These are phyloP conservation scores for Helicocarpus griseus DNA, from an alignment of 2,329 filamentous ascomycete genomes.

Conservation along the genomic window DNA sequence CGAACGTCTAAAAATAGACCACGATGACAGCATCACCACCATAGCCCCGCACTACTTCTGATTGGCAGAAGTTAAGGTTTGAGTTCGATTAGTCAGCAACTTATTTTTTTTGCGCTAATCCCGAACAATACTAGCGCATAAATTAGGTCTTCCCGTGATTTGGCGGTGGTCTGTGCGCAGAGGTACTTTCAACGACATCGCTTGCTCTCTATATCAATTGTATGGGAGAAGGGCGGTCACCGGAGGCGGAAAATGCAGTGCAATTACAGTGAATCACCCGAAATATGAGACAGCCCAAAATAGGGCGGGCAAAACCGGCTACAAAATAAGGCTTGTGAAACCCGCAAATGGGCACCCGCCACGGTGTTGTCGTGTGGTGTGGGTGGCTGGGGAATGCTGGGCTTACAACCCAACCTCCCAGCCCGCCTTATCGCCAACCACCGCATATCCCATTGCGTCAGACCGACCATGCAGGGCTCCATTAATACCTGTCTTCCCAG, in stretches of 20 bases:
- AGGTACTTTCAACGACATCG: background rate
- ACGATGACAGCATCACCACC: no score
- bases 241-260: background rate
- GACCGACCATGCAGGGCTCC: background rate
- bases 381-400: constrained; percentile 4
- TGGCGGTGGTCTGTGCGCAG: background rate
- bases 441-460: constrained; percentile 2
- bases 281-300: background rate
- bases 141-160: constrained; percentile 4
- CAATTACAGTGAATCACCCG: background rate
- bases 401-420: background rate
- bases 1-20: no score
- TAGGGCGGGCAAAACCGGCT: background rate
- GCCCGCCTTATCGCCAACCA: constrained; percentile 2
- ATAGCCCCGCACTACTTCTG: no score
- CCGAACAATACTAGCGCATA: background rate
- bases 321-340: background rate
- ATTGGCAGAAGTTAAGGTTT: background rate
- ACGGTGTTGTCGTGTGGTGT: background rate
- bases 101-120: background rate
- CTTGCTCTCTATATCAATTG: background rate
- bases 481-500: constrained; percentile 2
- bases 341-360: constrained; percentile 7
- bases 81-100: background rate
- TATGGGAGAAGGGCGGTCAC: background rate